Conservation (phyloP, 2,329 filamentous ascomycete genomes). For the Xylaria sp. region DNA sequence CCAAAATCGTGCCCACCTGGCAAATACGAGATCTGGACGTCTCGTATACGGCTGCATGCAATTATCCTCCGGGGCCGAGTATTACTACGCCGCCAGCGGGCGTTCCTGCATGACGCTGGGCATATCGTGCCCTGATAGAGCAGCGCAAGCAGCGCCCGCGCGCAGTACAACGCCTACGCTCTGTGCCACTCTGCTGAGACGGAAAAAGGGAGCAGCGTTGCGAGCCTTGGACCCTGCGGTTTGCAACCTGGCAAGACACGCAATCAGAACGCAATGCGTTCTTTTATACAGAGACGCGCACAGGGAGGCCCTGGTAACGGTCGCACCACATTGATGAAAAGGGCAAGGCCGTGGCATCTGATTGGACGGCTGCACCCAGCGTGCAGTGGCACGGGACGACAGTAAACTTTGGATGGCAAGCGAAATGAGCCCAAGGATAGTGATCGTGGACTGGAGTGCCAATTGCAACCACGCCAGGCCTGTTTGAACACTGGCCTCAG, state of each 20-base stretch:
- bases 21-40: slow-evolving; percentile 27
- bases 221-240: not conserved
- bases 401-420: too few relatives aligned
- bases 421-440: slow-evolving; percentile 36
- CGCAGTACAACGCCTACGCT: not conserved
- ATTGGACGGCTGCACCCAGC: slow-evolving; percentile 35
- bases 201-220: not conserved
- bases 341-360: slow-evolving; percentile 16
- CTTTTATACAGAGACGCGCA: not conserved
- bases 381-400: too few relatives aligned
- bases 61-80: slow-evolving; percentile 26
- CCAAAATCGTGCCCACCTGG: slow-evolving; percentile 1
- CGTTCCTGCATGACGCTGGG: slow-evolving; percentile 13
- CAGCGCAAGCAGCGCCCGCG: not conserved
- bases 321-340: slow-evolving; percentile 22
- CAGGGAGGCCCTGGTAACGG: slow-evolving; percentile 8
- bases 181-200: not conserved
- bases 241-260: not conserved
- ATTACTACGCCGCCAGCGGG: slow-evolving; percentile 1
- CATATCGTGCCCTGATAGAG: not conserved
- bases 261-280: slow-evolving; percentile 10
- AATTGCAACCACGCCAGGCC: slow-evolving; percentile 8
- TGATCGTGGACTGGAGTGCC: slow-evolving; percentile 8
- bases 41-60: slow-evolving; percentile 26
- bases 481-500: not conserved